Conservation (phyloP, 75 land plant genomes). For the Larix kaempferi region DNA sequence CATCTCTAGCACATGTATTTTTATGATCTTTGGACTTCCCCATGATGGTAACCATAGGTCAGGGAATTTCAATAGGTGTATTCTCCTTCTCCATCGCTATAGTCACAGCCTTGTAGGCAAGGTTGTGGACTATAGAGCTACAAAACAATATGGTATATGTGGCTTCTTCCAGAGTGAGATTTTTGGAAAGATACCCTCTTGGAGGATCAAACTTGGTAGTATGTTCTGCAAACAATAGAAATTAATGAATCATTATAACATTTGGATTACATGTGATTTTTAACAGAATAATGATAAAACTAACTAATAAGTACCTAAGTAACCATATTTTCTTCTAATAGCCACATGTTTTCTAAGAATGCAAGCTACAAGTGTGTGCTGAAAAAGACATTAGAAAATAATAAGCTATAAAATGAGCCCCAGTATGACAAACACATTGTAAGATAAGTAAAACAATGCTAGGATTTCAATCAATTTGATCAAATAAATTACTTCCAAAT, state of each 20-base stretch:
- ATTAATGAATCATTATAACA: too few relatives aligned
- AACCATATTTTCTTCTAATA: too few relatives aligned
- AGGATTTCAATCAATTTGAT: not conserved
- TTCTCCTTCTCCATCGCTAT: constrained; percentile 59
- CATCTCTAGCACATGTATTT: constrained; percentile 6
- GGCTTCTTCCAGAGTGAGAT: constrained; percentile 73
- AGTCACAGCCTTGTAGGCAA: constrained; percentile 62
- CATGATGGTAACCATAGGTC: constrained; percentile 31
- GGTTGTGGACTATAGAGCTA: constrained; percentile 63
- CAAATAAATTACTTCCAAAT: not conserved
- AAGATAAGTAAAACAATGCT: not conserved
- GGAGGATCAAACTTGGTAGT: constrained; percentile 24
- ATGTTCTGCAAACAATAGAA: constrained; percentile 26
- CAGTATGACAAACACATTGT: not conserved
- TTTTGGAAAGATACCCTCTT: constrained; percentile 38
- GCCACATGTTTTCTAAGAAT: too few relatives aligned
- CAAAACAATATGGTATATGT: constrained; percentile 81
- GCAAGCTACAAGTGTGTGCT: too few relatives aligned
- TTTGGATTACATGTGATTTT: too few relatives aligned
- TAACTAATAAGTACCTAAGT: too few relatives aligned
- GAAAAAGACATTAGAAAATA: too few relatives aligned
- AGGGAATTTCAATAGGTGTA: constrained; percentile 22
- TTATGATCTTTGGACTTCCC: constrained; percentile 21
- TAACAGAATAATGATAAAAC: too few relatives aligned
- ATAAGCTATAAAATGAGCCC: too few relatives aligned